A percentile compares a stretch with the other conserved stretches of the same genome.
These are phyloP conservation scores for Fremontodendron californicum DNA, from an alignment of 345 rosid genomes.

Conservation along the genomic window DNA sequence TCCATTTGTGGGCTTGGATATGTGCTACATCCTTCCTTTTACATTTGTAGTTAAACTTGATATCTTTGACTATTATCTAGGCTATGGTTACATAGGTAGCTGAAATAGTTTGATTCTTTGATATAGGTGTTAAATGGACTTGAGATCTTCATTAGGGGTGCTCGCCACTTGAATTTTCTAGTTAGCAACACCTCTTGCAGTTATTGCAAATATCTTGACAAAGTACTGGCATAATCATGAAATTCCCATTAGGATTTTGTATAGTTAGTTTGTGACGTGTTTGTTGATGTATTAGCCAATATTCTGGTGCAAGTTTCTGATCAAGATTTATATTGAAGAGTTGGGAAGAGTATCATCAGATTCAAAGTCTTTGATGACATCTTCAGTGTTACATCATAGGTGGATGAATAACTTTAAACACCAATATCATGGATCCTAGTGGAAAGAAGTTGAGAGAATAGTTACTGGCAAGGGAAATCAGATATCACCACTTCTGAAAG, in stretches of 20 bases:
- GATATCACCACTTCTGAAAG: not conserved
- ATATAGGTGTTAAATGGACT: not conserved
- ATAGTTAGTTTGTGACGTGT: not conserved
- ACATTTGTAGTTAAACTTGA: not conserved
- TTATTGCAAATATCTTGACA: not conserved
- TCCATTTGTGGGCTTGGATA: not conserved
- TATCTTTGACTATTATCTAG: not conserved
- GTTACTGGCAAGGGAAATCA: not conserved
- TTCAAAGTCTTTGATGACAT: not conserved
- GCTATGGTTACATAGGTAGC: not conserved
- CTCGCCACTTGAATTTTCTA: not conserved
- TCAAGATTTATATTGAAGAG: not conserved
- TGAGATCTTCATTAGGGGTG: not conserved
- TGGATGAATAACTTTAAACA: not conserved
- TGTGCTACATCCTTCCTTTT: not conserved
- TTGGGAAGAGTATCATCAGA: not conserved
- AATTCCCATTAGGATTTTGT: not conserved
- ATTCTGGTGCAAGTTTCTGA: not conserved
- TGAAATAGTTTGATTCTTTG: not conserved
- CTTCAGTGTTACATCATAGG: not conserved
- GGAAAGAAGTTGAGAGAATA: not conserved
- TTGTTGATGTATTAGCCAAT: not conserved
- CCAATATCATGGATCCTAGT: not conserved
- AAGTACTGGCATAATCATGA: not conserved
- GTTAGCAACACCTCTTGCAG: not conserved